A percentile compares a stretch with the other conserved stretches of the same genome.
These are phyloP conservation scores for Hygrophoropsis aurantiaca DNA, from an alignment of 768 basidiomycete genomes.

Conservation along the genomic window DNA sequence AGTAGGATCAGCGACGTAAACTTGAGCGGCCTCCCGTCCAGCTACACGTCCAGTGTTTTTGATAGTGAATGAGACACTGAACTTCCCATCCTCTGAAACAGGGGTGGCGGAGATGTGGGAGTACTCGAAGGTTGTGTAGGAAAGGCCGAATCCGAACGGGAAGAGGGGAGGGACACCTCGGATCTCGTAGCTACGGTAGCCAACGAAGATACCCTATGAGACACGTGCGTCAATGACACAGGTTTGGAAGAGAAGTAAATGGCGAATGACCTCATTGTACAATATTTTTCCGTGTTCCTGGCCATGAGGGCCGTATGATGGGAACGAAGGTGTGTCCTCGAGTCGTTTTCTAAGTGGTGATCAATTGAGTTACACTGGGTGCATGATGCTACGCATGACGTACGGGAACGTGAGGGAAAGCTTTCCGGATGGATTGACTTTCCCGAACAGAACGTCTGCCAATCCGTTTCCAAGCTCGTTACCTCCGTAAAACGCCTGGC, in stretches of 20 bases:
- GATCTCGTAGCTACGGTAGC: constrained; percentile 52
- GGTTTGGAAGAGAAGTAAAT: neutral
- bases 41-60: constrained; percentile 43
- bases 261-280: constrained; percentile 42
- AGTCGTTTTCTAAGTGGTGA: constrained; percentile 38
- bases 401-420: constrained; percentile 56
- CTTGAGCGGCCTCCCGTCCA: constrained; percentile 49
- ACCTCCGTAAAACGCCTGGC: constrained; percentile 52
- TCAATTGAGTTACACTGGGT: neutral
- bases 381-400: constrained; percentile 13
- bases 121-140: constrained; percentile 60
- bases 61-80: constrained; percentile 43
- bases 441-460: constrained; percentile 60
- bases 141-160: constrained; percentile 59
- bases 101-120: constrained; percentile 36
- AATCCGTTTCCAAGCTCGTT: constrained; percentile 58
- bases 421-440: constrained; percentile 58
- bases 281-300: constrained; percentile 44
- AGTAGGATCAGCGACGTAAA: constrained; percentile 44
- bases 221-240: neutral
- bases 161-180: constrained; percentile 45
- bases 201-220: constrained; percentile 46
- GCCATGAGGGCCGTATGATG: constrained; percentile 42
- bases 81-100: constrained; percentile 27
- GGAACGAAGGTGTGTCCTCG: constrained; percentile 52